phyloP scores from a whole-genome alignment of 1,284 basidiomycete genomes.

The Somion occarium region DNA sequence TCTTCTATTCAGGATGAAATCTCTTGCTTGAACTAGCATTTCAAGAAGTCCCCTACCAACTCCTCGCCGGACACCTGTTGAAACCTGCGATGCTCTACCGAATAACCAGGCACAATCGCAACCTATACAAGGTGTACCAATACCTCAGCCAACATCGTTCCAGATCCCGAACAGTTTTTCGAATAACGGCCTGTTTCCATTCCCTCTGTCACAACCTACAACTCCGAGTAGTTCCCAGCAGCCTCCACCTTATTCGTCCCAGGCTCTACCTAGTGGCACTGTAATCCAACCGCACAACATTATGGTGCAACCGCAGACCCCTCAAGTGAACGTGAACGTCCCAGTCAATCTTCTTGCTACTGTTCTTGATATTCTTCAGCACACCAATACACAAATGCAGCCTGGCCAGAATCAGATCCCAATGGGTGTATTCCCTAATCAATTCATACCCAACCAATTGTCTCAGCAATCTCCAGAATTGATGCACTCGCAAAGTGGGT shows the following conservation, averaged over 20 bases:
- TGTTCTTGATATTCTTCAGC: neutral
- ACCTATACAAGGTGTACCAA: neutral
- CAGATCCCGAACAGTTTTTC: no score
- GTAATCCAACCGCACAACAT: neutral
- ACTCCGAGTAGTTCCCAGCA: neutral
- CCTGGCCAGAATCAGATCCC: neutral
- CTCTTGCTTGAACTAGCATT: neutral
- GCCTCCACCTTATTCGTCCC: no score
- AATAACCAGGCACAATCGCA: neutral
- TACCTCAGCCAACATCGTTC: neutral
- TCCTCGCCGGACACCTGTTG: constrained; percentile 2
- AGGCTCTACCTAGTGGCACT: no score
- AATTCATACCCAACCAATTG: neutral
- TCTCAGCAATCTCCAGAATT: neutral
- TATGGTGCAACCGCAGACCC: neutral
- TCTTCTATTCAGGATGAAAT: neutral
- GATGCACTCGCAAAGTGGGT: neutral
- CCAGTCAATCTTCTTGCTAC: neutral
- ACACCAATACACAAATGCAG: no score
- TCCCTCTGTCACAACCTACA: neutral
- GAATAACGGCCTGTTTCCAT: neutral
- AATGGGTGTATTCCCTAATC: neutral
- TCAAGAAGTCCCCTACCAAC: constrained; percentile 4
- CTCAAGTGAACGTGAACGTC: neutral
- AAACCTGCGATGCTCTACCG: neutral